phyloP scores from a whole-genome alignment of 2,329 filamentous ascomycete genomes.

The Penicillium sp. region DNA sequence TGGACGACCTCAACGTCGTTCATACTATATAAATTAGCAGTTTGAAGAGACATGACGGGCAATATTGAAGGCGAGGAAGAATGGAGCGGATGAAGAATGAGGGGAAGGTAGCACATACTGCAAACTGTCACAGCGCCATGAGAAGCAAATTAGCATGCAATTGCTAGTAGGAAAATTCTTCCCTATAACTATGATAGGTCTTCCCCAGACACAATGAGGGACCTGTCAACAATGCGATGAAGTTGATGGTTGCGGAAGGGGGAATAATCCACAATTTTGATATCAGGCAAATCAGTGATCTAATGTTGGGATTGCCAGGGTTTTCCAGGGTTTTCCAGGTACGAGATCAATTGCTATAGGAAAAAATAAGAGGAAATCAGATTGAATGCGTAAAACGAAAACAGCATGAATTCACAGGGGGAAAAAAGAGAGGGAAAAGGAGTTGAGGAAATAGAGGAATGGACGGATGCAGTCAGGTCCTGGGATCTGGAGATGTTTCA shows the following conservation, averaged over 20 bases:
- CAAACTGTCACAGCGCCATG: slow-evolving; percentile 32
- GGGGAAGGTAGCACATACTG: slow-evolving; percentile 29
- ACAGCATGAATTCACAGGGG: background rate
- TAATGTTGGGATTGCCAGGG: too few species aligned
- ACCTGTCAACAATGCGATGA: slow-evolving; percentile 21
- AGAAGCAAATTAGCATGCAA: slow-evolving; percentile 27
- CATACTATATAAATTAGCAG: slow-evolving; percentile 21
- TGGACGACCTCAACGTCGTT: slow-evolving; percentile 31
- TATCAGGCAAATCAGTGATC: background rate
- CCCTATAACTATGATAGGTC: background rate
- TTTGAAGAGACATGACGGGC: background rate
- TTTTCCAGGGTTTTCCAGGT: background rate
- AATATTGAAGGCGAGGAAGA: slow-evolving; percentile 6
- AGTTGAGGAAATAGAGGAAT: slow-evolving; percentile 15
- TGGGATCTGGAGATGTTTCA: slow-evolving; percentile 5
- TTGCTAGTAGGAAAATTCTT: slow-evolving; percentile 8
- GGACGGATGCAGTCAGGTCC: slow-evolving; percentile 22
- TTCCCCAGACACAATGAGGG: slow-evolving; percentile 1
- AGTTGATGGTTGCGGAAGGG: slow-evolving; percentile 3
- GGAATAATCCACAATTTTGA: background rate
- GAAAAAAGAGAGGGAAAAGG: background rate
- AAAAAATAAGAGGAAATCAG: background rate
- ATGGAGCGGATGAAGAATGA: slow-evolving; percentile 20
- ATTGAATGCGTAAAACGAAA: slow-evolving; percentile 2
- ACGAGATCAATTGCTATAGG: background rate